Base-by-base conservation (phyloP, 2,329 filamentous ascomycete species). In the Chaetomium strumarium region DNA sequence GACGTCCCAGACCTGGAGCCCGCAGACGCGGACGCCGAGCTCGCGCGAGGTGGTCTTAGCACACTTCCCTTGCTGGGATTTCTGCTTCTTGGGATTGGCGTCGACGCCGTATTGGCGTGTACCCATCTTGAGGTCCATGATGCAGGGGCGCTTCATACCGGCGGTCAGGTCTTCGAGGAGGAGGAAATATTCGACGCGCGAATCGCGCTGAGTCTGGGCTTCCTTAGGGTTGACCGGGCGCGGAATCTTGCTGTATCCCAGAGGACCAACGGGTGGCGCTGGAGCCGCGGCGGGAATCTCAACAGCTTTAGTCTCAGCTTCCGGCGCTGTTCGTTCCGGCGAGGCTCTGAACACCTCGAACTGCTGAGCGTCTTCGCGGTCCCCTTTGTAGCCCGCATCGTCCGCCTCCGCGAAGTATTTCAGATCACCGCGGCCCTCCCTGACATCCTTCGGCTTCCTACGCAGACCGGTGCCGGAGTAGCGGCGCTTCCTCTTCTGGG, bases 111-210 rank as follows among this genome's bases (percentile, higher is more conserved):
- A 97, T 66, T 99, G 93, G 2, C 93, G 85, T 8, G 93, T 99
- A 17, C 93, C 93, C 93, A 99, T 99, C 68, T 99, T 99, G 57
- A 99, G 76, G 66, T 99, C 93, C 69, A 99, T 86, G 55, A 99
- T 95, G 70, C 93, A 97, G 5, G 93, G 93, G 46, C 88, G 84
- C 66, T 90, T 91, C 93, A 99, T 97, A 33, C 92, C 92, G 2
- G 92, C 88, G 1, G 93, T 99, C 44, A 99, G 78, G 67, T 99
- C 93, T 69, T 99, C 93, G 10, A 99, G 74, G 1, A 99, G 77
- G 13, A 99, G 75, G 66, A 99, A 99, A 66, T 92, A 95, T 63
- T 96, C 89, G 5, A 95, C 88, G 31, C 92, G 84, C 2, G 76
- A 76, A 52, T 81, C 77, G 13, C 71, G 72, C 62, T 80, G 78